These are phyloP conservation scores for Phylloporus rhodoxanthus DNA, from an alignment of 768 basidiomycete species.

Conservation along the genomic window DNA sequence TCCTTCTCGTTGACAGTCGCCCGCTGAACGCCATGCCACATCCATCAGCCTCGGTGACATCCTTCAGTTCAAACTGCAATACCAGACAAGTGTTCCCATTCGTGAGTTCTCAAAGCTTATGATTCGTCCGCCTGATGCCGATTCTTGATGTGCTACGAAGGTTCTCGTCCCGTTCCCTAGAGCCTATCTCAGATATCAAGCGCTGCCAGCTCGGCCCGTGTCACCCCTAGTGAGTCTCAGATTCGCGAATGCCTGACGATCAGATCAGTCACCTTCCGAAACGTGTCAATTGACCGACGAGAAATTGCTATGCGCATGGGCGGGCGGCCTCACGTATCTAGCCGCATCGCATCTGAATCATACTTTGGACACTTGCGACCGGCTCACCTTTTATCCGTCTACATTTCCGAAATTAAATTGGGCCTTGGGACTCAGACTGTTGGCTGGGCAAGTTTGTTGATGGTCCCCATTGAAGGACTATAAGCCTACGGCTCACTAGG, in stretches of 20 bases:
- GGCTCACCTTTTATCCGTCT: too few species aligned
- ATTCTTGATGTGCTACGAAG: not conserved
- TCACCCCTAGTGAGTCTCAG: too few species aligned
- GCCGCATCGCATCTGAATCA: too few species aligned
- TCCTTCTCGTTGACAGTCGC: too few species aligned
- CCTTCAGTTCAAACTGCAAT: not conserved
- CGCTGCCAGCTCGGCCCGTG: not conserved
- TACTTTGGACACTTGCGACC: too few species aligned
- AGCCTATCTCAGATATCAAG: not conserved
- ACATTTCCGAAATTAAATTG: too few species aligned
- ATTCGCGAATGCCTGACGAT: not conserved
- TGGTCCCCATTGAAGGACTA: too few species aligned
- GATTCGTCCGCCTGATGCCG: not conserved
- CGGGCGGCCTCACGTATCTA: too few species aligned
- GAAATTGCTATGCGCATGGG: too few species aligned
- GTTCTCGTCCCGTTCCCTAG: not conserved
- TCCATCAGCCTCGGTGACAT: not conserved
- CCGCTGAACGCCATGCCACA: not conserved
- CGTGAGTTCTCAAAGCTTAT: not conserved
- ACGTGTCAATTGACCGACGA: not conserved
- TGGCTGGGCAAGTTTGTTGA: too few species aligned
- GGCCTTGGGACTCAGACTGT: too few species aligned
- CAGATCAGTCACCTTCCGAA: not conserved
- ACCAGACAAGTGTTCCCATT: not conserved
- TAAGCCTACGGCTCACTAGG: too few species aligned